phyloP scores from a whole-genome alignment of 352 stramenopile species.

The Lagenidium sp. region DNA sequence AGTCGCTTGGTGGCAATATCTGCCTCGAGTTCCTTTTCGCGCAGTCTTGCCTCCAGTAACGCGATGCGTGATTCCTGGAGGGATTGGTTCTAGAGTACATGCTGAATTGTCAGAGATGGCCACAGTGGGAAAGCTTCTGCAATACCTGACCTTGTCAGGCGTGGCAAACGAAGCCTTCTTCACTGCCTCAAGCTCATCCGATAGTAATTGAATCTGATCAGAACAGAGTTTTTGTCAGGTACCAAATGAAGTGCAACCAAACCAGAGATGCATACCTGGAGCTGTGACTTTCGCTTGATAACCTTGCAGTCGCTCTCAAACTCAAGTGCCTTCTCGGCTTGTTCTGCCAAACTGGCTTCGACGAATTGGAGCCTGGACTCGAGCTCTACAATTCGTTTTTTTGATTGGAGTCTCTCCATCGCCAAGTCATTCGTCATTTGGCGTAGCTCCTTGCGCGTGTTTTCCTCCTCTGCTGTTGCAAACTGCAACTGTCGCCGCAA shows the following conservation, averaged over 20 bases:
- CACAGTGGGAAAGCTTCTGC: too few relatives aligned
- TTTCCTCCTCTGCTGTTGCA: slow-evolving; percentile 50
- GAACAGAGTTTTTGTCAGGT: not conserved
- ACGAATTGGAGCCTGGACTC: slow-evolving; percentile 62
- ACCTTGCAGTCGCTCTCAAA: slow-evolving; percentile 31
- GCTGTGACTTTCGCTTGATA: slow-evolving; percentile 27
- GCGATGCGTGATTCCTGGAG: slow-evolving; percentile 60
- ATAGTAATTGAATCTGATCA: slow-evolving; percentile 45
- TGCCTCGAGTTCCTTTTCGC: slow-evolving; percentile 45
- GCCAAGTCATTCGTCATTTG: slow-evolving; percentile 33
- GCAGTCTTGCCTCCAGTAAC: slow-evolving; percentile 51
- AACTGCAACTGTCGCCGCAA: slow-evolving; percentile 56
- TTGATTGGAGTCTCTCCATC: slow-evolving; percentile 42
- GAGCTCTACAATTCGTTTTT: slow-evolving; percentile 67
- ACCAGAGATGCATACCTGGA: slow-evolving; percentile 29
- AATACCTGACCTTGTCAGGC: slow-evolving; percentile 1
- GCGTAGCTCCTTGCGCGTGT: slow-evolving; percentile 54
- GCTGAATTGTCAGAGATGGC: not conserved
- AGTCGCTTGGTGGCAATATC: slow-evolving; percentile 31
- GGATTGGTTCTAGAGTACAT: slow-evolving; percentile 23
- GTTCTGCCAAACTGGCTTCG: slow-evolving; percentile 51
- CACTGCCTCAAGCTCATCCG: slow-evolving; percentile 40
- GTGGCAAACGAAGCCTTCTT: slow-evolving; percentile 12
- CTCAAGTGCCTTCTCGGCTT: slow-evolving; percentile 65
- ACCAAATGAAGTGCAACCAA: not conserved